Conservation (phyloP, 176 grass and related monocot species). For the sorghum (Sorghum bicolor) region Sorghum_bicolor_NCBIv3 NC_012871.2:57753501-57754000, state of each 20-base stretch:
- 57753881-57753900: background rate
- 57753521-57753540: background rate
- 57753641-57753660: background rate
- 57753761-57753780: background rate
- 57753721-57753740: background rate
- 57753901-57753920: background rate
- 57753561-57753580: background rate
- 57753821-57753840: background rate
- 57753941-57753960: background rate
- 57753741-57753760: background rate
- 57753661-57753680: background rate
- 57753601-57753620: background rate
- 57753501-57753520: background rate
- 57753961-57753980: background rate
- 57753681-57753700: background rate
- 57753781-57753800: background rate
- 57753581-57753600: background rate
- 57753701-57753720: background rate
- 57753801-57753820: background rate
- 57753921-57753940: background rate
- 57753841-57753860: background rate
- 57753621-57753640: conserved; percentile 8
- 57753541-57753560: background rate
- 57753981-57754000: background rate
- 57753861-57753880: background rate